Evolutionary conservation across 2,329 filamentous ascomycete genomes (phyloP).

Genomic region (Macrophomina pseudophaseolina): DNA sequence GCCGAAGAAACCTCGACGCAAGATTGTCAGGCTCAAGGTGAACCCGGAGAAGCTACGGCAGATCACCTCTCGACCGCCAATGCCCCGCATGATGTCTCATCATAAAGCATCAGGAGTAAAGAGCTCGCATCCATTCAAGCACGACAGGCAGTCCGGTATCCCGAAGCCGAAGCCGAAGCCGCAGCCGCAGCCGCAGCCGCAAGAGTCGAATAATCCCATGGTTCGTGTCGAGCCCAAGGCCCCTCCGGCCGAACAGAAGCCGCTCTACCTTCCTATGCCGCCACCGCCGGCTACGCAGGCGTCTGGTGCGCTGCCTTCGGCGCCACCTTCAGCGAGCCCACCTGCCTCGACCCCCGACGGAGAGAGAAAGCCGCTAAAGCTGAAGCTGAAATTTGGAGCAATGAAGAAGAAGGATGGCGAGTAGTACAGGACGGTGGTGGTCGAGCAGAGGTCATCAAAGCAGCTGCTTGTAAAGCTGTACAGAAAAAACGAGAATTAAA

Average conservation of each 20-base stretch:
- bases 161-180: constrained; percentile 14
- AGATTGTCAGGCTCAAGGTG: constrained; percentile 23
- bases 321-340: constrained; percentile 20
- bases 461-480: neutral
- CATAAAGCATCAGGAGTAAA: neutral
- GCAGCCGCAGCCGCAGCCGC: neutral
- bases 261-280: neutral
- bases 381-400: constrained; percentile 24
- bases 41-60: neutral
- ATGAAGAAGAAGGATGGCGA: constrained; percentile 21
- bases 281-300: neutral
- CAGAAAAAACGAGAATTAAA: neutral
- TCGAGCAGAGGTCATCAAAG: neutral
- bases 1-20: constrained; percentile 14
- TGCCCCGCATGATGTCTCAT: neutral
- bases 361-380: constrained; percentile 19
- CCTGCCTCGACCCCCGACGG: neutral
- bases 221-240: neutral
- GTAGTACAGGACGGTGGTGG: neutral
- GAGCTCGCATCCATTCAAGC: constrained; percentile 3
- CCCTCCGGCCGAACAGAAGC: neutral
- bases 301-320: neutral
- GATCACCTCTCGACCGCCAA: constrained; percentile 2
- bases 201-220: neutral
- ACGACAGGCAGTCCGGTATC: neutral